phyloP scores from a whole-genome alignment of 345 rosid genomes.

The Citrus medica region DNA sequence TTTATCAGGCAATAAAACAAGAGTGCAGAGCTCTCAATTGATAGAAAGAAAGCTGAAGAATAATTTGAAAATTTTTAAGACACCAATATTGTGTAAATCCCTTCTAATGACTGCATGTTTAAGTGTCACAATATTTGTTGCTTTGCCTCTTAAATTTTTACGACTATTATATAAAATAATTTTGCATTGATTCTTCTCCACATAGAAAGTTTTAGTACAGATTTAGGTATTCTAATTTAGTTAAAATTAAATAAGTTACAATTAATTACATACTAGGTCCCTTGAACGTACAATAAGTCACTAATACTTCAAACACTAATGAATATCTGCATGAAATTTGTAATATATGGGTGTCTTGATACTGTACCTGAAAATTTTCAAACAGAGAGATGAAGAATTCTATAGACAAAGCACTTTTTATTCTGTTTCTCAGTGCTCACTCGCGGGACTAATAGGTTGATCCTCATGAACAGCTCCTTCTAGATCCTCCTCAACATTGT shows the following conservation, averaged over 20 bases:
- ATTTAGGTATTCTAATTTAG: not conserved
- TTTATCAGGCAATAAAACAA: not conserved
- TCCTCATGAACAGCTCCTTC: slow-evolving; percentile 26
- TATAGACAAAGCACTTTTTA: not conserved
- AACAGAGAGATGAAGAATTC: not conserved
- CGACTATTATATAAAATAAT: not conserved
- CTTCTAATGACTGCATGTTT: not conserved
- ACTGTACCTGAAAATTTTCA: not conserved
- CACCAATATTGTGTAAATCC: not conserved
- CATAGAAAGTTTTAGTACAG: not conserved
- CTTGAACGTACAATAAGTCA: not conserved
- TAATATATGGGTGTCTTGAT: not conserved
- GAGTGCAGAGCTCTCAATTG: not conserved
- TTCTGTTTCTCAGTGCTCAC: slow-evolving; percentile 23
- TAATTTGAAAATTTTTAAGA: not conserved
- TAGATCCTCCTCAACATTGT: slow-evolving; percentile 35
- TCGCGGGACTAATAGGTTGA: slow-evolving; percentile 17
- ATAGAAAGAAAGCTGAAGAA: not conserved
- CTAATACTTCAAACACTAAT: not conserved
- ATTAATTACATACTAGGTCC: not conserved
- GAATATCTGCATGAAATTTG: not conserved
- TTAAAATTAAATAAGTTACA: not conserved
- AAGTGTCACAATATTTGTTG: not conserved
- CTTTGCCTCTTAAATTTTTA: not conserved
- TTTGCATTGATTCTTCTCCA: not conserved